Base-by-base conservation (phyloP, 371 early-diverging fungal species). In the Umbelopsis sp. region DNA sequence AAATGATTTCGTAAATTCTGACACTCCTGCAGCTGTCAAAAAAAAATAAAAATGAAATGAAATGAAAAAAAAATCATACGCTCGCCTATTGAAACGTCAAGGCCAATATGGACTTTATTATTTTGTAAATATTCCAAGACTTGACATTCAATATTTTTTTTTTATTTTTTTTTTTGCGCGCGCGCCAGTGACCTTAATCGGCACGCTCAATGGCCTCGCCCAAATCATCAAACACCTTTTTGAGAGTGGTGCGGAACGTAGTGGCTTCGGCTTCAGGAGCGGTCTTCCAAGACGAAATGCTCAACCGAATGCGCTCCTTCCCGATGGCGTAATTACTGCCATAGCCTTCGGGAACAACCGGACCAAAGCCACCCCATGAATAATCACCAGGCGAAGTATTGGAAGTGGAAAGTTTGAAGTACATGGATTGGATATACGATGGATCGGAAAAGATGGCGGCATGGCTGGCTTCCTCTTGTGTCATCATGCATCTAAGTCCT, bases 271-370 rank as follows among this genome's bases (percentile, higher is more conserved):
- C 89, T 25, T 79, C 80, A 8, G 69, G 57, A 44, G 74, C 78
- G 3, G 74, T 70, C 29, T 79, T 78, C 89, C 88, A 87, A 57
- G 86, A 86, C 20, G 90, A 88, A 24, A 96, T 86, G 57, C 91
- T 90, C 77, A 96, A 90, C 76, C 94, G 93, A 44, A 96, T 80
- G 25, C 84, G 80, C 52, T 90, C 87, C 73, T 89, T 90, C 46
- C 88, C 93, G 65, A 97, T 91, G 4, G 94, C 91, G 77, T 97
- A 97, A 78, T 96, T 96, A 72, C 92, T 89, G 29, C 97, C 97
- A 71, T 96, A 97, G 3, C 95, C 94, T 67, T 96, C 91, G 6
- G 89, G 89, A 24, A 80, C 88, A 38, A 91, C 90, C 5, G 88
- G 83, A 22, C 93, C 94, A 75, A 93, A 94, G 0, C 93, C 94